Conservation (phyloP, 2,329 filamentous ascomycete genomes). For the Fusarium sterilihyphosum region DNA sequence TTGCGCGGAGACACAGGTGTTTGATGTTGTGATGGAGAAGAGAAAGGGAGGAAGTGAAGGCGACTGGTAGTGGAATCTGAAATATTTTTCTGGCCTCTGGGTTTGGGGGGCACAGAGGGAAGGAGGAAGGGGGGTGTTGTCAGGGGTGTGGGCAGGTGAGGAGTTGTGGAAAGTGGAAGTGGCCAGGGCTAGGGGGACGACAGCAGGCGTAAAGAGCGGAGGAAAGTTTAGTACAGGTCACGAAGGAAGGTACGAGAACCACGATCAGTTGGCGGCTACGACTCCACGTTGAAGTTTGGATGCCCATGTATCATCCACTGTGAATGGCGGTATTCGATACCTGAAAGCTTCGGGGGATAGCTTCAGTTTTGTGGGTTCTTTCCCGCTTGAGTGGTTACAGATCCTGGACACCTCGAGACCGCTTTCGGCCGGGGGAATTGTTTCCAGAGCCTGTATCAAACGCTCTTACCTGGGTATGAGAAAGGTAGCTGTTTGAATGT, state of each 20-base stretch:
- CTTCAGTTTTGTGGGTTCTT: slow-evolving; percentile 33
- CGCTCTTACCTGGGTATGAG: slow-evolving; percentile 23
- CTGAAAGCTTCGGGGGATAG: slow-evolving; percentile 17
- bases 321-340: slow-evolving; percentile 22
- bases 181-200: slow-evolving; percentile 40
- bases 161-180: slow-evolving; percentile 43
- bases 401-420: slow-evolving; percentile 26
- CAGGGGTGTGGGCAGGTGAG: slow-evolving; percentile 41
- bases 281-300: slow-evolving; percentile 1
- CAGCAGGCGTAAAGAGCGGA: slow-evolving; percentile 35
- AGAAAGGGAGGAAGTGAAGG: slow-evolving; percentile 45
- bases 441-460: slow-evolving; percentile 16
- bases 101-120: slow-evolving; percentile 38
- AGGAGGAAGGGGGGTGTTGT: slow-evolving; percentile 37
- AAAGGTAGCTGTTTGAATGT: slow-evolving; percentile 12
- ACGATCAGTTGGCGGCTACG: not conserved
- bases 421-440: slow-evolving; percentile 21
- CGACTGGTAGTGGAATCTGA: slow-evolving; percentile 49
- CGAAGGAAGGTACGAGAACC: slow-evolving; percentile 30
- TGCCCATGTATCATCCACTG: slow-evolving; percentile 9
- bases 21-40: slow-evolving; percentile 56
- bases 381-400: slow-evolving; percentile 20
- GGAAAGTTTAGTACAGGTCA: slow-evolving; percentile 29
- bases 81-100: slow-evolving; percentile 53
- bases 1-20: slow-evolving; percentile 59